Evolutionary conservation across 495 filamentous ascomycete species (phyloP), one percentile per base, ranked within the genome.

Genomic region (Hyaloscypha hepaticicola): DNA sequence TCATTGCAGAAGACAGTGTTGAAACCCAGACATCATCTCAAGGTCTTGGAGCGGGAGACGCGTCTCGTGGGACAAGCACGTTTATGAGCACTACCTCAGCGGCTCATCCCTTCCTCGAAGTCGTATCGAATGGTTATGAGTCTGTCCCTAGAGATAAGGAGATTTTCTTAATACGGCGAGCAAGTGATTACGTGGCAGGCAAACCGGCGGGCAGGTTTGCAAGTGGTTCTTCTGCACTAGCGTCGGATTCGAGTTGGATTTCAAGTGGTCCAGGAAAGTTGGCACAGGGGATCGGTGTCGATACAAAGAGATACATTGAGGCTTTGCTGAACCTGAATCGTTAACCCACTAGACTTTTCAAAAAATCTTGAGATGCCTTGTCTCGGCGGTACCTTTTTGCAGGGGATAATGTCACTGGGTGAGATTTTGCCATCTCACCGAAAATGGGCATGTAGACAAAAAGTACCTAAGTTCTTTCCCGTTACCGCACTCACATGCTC

Each of bases 271-370:
- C 66, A 78, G 81, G 78, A 72, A 86, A 28, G 87, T 72, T 96
- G 61, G 88, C 87, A n/a, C 91, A 94, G 74, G 93, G 93, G 4
- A 88, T 97, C 68, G 93, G 93, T 0, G 80, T 96, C 63, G 92
- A 97, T 83, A 90, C 92, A 48, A 82, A 88, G 74, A 84, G 84
- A 70, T 97, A 96, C 77, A 90, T 96, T 64, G 93, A 96, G 70
- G 87, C 85, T 14, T 73, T 97, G 61, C 76, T 97, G 67, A 92
- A 84, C 71, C 74, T 96, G 74, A 68, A 66, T 59, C 45, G 63
- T 25, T 71, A 61, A 49, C 14, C 38, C 38, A 45, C 4, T 16
- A 19, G 1, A 3, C 12, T 1, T 45, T 45, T 45, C 11, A 34
- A 34, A 16, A 4, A 8, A 45, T 19, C 11, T n/a, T n/a, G n/a